Conservation (phyloP, 192 early-diverging fungal species). For the Irineochytrium annulatum region DNA sequence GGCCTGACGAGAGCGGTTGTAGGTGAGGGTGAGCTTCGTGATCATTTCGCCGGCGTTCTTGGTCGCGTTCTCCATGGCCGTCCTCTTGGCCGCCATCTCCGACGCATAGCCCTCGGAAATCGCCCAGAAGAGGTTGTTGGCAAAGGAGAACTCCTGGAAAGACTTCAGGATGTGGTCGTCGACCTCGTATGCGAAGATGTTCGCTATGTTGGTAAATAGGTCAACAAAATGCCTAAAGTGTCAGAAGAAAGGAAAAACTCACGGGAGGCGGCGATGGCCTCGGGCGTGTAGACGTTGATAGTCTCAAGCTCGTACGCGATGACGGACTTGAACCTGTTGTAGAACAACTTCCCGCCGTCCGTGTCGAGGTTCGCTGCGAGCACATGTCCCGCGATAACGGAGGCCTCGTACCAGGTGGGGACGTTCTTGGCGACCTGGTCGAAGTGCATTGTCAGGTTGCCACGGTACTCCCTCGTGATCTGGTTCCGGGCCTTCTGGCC, state of each 20-base stretch:
- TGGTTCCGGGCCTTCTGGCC: constrained; percentile 90
- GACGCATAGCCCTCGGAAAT: constrained; percentile 94
- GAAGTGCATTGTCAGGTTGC: constrained; percentile 81
- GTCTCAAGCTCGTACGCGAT: constrained; percentile 85
- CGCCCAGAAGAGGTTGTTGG: constrained; percentile 93
- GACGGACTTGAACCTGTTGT: constrained; percentile 92
- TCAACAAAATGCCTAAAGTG: not conserved
- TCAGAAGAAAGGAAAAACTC: constrained; percentile 12
- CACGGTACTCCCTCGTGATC: constrained; percentile 70
- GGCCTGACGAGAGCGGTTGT: constrained; percentile 97
- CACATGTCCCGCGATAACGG: constrained; percentile 75
- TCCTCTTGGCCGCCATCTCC: constrained; percentile 93
- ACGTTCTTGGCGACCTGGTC: constrained; percentile 87
- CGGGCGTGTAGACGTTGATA: constrained; percentile 61
- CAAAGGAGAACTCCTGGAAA: constrained; percentile 90
- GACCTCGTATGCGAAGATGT: constrained; percentile 87
- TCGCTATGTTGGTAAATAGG: constrained; percentile 37
- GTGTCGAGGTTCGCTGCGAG: constrained; percentile 44
- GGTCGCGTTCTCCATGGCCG: constrained; percentile 99
- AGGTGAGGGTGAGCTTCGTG: constrained; percentile 89
- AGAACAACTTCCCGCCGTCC: constrained; percentile 76
- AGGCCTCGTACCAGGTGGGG: constrained; percentile 86
- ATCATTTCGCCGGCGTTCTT: constrained; percentile 99
- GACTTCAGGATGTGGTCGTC: constrained; percentile 69
- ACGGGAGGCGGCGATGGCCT: constrained; percentile 70